phyloP scores from a whole-genome alignment of 2,329 filamentous ascomycete genomes.

The Incumbomyces delicatus region DNA sequence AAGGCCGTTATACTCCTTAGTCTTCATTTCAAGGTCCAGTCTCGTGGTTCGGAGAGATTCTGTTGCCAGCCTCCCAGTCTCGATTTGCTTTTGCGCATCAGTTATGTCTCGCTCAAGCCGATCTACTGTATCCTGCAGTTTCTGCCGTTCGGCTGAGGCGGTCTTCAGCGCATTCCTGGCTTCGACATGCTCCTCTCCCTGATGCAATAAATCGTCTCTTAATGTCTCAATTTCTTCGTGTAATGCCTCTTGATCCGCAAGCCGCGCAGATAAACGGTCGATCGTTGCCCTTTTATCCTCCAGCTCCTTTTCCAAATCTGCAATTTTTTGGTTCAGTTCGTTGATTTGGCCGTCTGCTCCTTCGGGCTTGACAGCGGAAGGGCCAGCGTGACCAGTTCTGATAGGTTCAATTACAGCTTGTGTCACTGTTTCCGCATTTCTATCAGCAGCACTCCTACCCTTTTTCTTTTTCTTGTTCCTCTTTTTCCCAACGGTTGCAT shows the following conservation, averaged over 20 bases:
- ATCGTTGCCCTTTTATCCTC: slow-evolving; percentile 52
- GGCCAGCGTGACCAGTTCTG: neutral
- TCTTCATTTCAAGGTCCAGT: slow-evolving; percentile 38
- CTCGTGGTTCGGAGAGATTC: slow-evolving; percentile 41
- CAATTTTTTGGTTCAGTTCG: slow-evolving; percentile 17
- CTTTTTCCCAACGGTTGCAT: slow-evolving; percentile 41
- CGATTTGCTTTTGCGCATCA: slow-evolving; percentile 41
- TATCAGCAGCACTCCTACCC: slow-evolving; percentile 33
- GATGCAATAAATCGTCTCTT: slow-evolving; percentile 65
- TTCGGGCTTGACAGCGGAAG: neutral
- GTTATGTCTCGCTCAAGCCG: slow-evolving; percentile 63
- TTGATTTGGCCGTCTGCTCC: slow-evolving; percentile 2
- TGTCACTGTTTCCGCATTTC: slow-evolving; percentile 26
- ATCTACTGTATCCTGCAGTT: slow-evolving; percentile 53
- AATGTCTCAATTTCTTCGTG: slow-evolving; percentile 78
- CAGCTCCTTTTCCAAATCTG: slow-evolving; percentile 22
- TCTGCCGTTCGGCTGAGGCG: slow-evolving; percentile 58
- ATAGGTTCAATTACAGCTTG: slow-evolving; percentile 19
- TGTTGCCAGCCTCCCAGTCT: slow-evolving; percentile 30
- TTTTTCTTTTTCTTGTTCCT: slow-evolving; percentile 86
- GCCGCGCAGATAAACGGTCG: slow-evolving; percentile 57
- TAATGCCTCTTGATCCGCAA: slow-evolving; percentile 67
- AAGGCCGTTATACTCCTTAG: slow-evolving; percentile 39
- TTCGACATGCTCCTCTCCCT: slow-evolving; percentile 76
- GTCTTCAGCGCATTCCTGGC: slow-evolving; percentile 66